phyloP scores from a whole-genome alignment of 2,329 filamentous ascomycete genomes.

The Penicillium sp. region DNA sequence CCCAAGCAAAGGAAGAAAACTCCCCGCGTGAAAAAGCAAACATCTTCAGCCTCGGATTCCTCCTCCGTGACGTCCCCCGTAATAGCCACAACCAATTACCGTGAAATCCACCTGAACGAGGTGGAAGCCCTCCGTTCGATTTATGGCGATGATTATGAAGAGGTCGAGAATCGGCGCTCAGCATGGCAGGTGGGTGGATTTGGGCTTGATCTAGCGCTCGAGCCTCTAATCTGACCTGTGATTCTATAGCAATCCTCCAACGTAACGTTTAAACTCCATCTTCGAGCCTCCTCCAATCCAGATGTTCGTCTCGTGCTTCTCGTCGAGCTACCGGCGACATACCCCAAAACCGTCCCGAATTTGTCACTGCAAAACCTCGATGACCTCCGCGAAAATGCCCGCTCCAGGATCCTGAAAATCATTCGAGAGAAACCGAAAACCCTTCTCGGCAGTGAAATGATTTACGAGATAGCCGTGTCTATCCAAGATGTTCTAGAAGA shows the following conservation, averaged over 20 bases:
- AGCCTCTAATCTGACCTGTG: slow-evolving; percentile 11
- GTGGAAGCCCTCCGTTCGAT: slow-evolving; percentile 83
- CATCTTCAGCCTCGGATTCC: slow-evolving; percentile 33
- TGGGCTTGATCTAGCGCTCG: slow-evolving; percentile 10
- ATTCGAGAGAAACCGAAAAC: slow-evolving; percentile 69
- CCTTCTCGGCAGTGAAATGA: slow-evolving; percentile 65
- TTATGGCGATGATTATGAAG: slow-evolving; percentile 83
- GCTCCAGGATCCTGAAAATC: slow-evolving; percentile 70
- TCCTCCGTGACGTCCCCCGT: slow-evolving; percentile 36
- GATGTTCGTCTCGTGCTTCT: slow-evolving; percentile 72
- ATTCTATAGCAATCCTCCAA: slow-evolving; percentile 68
- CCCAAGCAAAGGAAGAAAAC: slow-evolving; percentile 47
- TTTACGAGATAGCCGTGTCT: slow-evolving; percentile 61
- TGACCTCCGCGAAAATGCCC: slow-evolving; percentile 68
- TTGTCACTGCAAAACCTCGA: slow-evolving; percentile 67
- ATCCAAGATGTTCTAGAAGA: slow-evolving; percentile 77
- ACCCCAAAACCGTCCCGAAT: slow-evolving; percentile 79
- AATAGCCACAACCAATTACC: slow-evolving; percentile 63
- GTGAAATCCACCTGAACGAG: slow-evolving; percentile 84
- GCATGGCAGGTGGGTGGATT: slow-evolving; percentile 76
- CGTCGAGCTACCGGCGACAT: slow-evolving; percentile 84
- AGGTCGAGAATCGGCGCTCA: slow-evolving; percentile 66
- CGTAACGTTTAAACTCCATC: slow-evolving; percentile 76
- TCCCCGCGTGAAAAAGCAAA: slow-evolving; percentile 40
- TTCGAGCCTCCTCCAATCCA: slow-evolving; percentile 73